phyloP scores from a whole-genome alignment of 495 filamentous ascomycete genomes.

The Trichoderma reesei region DNA sequence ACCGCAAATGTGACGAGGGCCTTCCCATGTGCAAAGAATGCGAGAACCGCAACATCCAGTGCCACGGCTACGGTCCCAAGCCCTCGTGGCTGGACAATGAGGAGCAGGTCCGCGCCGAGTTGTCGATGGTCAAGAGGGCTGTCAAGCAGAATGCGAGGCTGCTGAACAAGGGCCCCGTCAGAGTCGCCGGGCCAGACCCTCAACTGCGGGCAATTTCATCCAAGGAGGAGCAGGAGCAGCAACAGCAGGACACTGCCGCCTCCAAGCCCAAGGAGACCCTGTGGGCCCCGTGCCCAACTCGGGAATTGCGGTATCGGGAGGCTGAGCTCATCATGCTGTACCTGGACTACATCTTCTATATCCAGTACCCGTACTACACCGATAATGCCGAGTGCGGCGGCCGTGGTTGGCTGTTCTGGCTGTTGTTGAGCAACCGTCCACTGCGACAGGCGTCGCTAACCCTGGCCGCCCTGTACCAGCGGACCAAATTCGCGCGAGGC shows the following conservation, averaged over 20 bases:
- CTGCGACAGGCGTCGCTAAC: slow-evolving; percentile 7
- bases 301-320: slow-evolving; percentile 2
- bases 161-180: neutral
- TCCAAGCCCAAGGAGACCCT: neutral
- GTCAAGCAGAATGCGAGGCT: slow-evolving; percentile 1
- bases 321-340: slow-evolving; percentile 7
- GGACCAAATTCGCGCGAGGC: slow-evolving; percentile 1
- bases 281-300: slow-evolving; percentile 2
- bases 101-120: slow-evolving; percentile 20
- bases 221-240: no score
- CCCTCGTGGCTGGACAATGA: slow-evolving; percentile 29
- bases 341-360: slow-evolving; percentile 10
- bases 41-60: slow-evolving; percentile 22
- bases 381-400: neutral
- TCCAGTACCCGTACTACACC: slow-evolving; percentile 8
- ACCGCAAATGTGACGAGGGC: slow-evolving; percentile 34
- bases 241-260: neutral
- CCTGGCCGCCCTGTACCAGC: slow-evolving; percentile 1
- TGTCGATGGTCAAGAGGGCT: neutral
- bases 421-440: slow-evolving; percentile 1
- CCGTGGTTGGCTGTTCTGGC: slow-evolving; percentile 11
- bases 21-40: slow-evolving; percentile 24
- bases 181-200: neutral
- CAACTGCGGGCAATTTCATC: neutral
- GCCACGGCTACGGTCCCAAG: slow-evolving; percentile 24